A percentile compares a stretch with the other conserved stretches of the same genome.
phyloP scores from a whole-genome alignment of 192 early-diverging fungal species.

The Paraglomus occultum region DNA sequence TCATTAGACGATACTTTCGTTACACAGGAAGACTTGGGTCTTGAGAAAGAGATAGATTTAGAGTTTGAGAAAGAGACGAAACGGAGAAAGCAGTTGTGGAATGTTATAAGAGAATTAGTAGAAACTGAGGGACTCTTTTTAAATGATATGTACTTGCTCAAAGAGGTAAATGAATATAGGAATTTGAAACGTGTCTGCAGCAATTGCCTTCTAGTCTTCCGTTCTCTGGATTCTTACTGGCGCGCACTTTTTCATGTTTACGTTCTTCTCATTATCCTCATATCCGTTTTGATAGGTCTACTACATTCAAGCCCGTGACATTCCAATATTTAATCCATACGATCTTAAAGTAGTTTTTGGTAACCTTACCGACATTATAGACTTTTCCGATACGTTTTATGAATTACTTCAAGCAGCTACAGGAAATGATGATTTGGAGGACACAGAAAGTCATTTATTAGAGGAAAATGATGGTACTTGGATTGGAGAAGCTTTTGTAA shows the following conservation, averaged over 20 bases:
- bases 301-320: conserved; percentile 23
- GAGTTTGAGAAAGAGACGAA: background rate
- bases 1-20: too few relatives aligned
- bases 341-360: conserved; percentile 75
- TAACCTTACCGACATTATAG: conserved; percentile 74
- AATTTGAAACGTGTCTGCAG: background rate
- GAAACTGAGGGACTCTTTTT: conserved; percentile 27
- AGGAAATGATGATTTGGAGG: conserved; percentile 33
- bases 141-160: conserved; percentile 11
- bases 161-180: conserved; percentile 8
- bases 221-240: too few relatives aligned
- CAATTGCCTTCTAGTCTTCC: background rate
- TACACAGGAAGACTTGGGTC: too few relatives aligned
- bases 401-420: conserved; percentile 62
- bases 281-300: conserved; percentile 15
- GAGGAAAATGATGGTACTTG: conserved; percentile 31
- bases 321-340: conserved; percentile 46
- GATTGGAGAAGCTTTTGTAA: conserved; percentile 55
- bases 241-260: background rate
- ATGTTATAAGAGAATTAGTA: conserved; percentile 28
- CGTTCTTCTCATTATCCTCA: too few relatives aligned
- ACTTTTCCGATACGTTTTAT: conserved; percentile 62
- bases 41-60: too few relatives aligned
- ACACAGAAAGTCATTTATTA: conserved; percentile 30
- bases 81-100: conserved; percentile 20